Evolutionary conservation across 2,329 filamentous ascomycete species (phyloP), one percentile per base, ranked within the genome.

Genomic region (Zopfia rhizophila): DNA sequence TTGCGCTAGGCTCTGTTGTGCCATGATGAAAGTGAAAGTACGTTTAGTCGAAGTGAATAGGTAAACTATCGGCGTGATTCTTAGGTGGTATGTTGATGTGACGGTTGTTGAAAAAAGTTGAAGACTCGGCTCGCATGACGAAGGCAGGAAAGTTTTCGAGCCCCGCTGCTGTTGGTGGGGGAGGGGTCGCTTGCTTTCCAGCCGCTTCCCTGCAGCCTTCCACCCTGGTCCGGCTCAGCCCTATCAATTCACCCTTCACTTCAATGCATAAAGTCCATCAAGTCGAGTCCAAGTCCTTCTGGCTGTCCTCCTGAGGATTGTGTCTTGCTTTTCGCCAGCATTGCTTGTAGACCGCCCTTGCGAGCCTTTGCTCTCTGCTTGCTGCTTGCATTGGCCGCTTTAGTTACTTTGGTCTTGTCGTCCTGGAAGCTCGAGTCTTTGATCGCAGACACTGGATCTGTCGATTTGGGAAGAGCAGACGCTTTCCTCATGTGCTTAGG

Each of bases 351-450:
- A 4, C 79, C 79, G 19, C 78, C 77, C 53, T 82, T 84, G 18
- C 81, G 70, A 43, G 78, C 70, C 57, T 81, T 83, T 17, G 79
- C 78, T 55, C 81, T 71, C 56, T 81, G 81, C 64, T 82, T 82
- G 69, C 79, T 82, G 66, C 62, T 71, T 23, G 66, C 60, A 41
- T 69, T 81, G 11, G 73, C 67, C 30, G 78, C 61, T 50, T 67
- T 70, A 18, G 49, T 43, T 17, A 56, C 33, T 27, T 56, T 61
- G 31, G 31, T 44, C 7, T 43, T 39, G 11, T 56, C 51, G 23
- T 61, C 45, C 10, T 39, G 45, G n/a, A n/a, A n/a, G n/a, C 33
- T 32, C 16, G 38, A 24, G 19, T 39, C 48, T 7, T 40, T 29
- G 14, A 30, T 45, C 25, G 13, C 29, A 16, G 35, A 16, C 12